Evolutionary conservation across 2,329 filamentous ascomycete species (phyloP).

Genomic region (Arthrobotrys musiformis): DNA sequence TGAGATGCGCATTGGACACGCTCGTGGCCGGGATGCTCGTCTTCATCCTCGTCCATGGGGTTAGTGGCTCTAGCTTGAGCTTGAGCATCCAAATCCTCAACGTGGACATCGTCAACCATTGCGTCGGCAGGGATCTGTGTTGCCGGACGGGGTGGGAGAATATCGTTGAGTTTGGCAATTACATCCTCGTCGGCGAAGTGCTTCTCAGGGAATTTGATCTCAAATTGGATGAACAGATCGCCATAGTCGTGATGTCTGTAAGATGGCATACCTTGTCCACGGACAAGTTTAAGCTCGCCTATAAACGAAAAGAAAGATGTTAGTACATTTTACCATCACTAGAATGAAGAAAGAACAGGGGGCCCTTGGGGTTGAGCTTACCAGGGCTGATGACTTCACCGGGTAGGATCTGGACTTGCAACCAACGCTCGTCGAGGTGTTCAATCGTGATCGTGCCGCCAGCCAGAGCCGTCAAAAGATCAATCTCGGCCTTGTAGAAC

Average conservation of each 20-base stretch:
- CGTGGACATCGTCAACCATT: conserved; percentile 84
- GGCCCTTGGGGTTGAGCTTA: conserved; percentile 68
- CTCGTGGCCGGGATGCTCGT: conserved; percentile 76
- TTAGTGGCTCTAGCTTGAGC: conserved; percentile 74
- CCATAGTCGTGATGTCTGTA: conserved; percentile 93
- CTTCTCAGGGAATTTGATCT: conserved; percentile 93
- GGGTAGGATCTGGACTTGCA: conserved; percentile 89
- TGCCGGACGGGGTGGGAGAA: conserved; percentile 77
- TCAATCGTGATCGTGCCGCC: conserved; percentile 92
- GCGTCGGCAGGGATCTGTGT: conserved; percentile 78
- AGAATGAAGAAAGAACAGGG: background rate
- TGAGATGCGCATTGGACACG: conserved; percentile 88
- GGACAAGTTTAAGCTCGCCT: conserved; percentile 93
- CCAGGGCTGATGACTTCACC: conserved; percentile 94
- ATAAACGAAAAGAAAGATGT: conserved; percentile 22
- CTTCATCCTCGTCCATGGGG: conserved; percentile 80
- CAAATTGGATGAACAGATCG: conserved; percentile 97
- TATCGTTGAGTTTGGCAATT: conserved; percentile 81
- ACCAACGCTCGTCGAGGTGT: conserved; percentile 96
- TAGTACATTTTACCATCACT: conserved; percentile 26
- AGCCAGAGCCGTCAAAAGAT: conserved; percentile 91
- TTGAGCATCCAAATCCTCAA: conserved; percentile 83
- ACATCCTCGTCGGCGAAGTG: conserved; percentile 74
- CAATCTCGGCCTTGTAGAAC: conserved; percentile 93
- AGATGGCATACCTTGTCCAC: conserved; percentile 97